These are phyloP conservation scores for Rhodotorula sp. DNA, from an alignment of 1,284 basidiomycete species.

Conservation along the genomic window DNA sequence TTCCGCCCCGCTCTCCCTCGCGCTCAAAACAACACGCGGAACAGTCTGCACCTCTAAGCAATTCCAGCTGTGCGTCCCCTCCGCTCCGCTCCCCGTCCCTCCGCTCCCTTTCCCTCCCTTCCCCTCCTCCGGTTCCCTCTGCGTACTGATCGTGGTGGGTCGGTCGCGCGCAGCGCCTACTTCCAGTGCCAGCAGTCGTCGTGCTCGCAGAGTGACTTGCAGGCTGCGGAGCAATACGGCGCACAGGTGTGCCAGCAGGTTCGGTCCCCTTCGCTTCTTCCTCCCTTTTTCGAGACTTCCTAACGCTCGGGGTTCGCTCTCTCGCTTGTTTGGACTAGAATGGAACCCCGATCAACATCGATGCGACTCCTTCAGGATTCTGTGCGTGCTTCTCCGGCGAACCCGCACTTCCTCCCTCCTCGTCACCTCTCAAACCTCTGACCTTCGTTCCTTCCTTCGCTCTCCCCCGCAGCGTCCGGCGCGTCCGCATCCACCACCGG, in stretches of 20 bases:
- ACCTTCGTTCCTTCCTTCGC: neutral
- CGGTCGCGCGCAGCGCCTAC: neutral
- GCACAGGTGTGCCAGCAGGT: slow-evolving; percentile 7
- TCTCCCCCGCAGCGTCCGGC: neutral
- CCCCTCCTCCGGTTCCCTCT: neutral
- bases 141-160: neutral
- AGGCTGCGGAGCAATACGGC: slow-evolving; percentile 27
- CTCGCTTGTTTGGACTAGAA: neutral
- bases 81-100: no score
- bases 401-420: neutral
- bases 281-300: neutral
- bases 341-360: slow-evolving; percentile 35
- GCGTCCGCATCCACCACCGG: neutral
- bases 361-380: slow-evolving; percentile 14
- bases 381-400: neutral
- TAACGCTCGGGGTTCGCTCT: neutral
- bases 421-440: neutral
- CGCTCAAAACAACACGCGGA: no score
- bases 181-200: slow-evolving; percentile 21
- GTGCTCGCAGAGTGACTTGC: slow-evolving; percentile 18
- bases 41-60: slow-evolving; percentile 16
- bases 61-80: slow-evolving; percentile 14
- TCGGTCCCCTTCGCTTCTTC: neutral
- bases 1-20: no score
- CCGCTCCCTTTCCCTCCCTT: no score